Percentiles rank a stretch among this genome's conserved stretches.
Evolutionary conservation across 1,284 basidiomycete genomes (phyloP).

Genomic region (Ganoderma sinense): DNA sequence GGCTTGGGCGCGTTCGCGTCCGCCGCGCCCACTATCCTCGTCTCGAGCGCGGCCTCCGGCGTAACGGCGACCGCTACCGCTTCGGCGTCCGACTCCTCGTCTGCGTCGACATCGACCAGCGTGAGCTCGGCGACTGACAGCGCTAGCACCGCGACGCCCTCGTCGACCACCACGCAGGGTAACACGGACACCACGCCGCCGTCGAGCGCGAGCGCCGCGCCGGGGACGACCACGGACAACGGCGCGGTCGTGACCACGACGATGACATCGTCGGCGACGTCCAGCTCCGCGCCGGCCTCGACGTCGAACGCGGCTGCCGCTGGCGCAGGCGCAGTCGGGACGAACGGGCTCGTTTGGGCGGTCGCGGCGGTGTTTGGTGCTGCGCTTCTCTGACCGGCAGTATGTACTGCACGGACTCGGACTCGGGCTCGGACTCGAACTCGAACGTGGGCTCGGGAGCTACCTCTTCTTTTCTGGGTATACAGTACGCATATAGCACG

Average conservation of each 20-base stretch:
- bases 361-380: slow-evolving; percentile 32
- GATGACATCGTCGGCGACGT: neutral
- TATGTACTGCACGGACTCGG: neutral
- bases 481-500: neutral
- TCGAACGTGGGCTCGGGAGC: neutral
- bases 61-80: slow-evolving; percentile 3
- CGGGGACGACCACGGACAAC: neutral
- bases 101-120: neutral
- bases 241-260: neutral
- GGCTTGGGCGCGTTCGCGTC: slow-evolving; percentile 56
- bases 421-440: neutral
- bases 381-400: slow-evolving; percentile 27
- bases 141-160: neutral
- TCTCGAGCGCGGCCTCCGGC: slow-evolving; percentile 18
- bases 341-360: slow-evolving; percentile 27
- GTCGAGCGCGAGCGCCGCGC: neutral
- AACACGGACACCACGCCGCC: neutral
- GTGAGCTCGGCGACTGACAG: neutral
- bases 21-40: slow-evolving; percentile 28
- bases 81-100: slow-evolving; percentile 1
- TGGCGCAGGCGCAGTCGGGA: slow-evolving; percentile 16
- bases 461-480: neutral
- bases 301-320: slow-evolving; percentile 10
- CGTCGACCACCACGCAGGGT: neutral
- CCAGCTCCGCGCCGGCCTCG: neutral